Percentiles rank a stretch among this genome's conserved stretches.
Conservation (phyloP, 2,329 filamentous ascomycete genomes). For the Keithomyces neogunnii region DNA sequence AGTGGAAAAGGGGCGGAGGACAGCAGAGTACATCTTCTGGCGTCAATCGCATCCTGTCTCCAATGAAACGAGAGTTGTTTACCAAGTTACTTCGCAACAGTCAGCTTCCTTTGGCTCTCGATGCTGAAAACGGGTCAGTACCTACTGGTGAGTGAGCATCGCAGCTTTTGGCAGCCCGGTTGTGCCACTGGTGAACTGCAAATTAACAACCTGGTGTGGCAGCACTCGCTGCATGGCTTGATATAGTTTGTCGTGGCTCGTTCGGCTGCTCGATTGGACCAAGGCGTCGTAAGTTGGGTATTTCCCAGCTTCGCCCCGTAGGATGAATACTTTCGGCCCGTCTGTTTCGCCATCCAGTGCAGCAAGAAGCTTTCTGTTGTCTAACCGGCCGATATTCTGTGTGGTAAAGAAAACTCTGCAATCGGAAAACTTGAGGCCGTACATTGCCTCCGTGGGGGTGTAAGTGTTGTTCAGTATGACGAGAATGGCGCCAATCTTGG, state of each 20-base stretch:
- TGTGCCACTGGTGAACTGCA: constrained; percentile 70
- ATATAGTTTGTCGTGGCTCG: constrained; percentile 42
- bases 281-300: constrained; percentile 55
- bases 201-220: constrained; percentile 60
- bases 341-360: constrained; percentile 39
- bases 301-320: constrained; percentile 43
- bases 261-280: constrained; percentile 39
- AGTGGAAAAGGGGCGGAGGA: constrained; percentile 78
- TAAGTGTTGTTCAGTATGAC: constrained; percentile 81
- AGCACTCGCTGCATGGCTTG: constrained; percentile 46
- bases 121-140: not conserved
- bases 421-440: constrained; percentile 62
- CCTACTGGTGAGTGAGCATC: constrained; percentile 63
- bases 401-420: constrained; percentile 69
- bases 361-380: constrained; percentile 51
- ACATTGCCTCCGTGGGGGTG: constrained; percentile 62
- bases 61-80: constrained; percentile 63
- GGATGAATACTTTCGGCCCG: constrained; percentile 47
- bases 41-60: constrained; percentile 64
- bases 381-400: constrained; percentile 55
- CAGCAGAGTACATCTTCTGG: constrained; percentile 65
- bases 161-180: constrained; percentile 66
- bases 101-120: constrained; percentile 1
- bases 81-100: constrained; percentile 39
- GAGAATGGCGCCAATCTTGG: constrained; percentile 57